Base-by-base conservation (phyloP, 2,329 filamentous ascomycete genomes). In the Aspergillus amoenus region DNA sequence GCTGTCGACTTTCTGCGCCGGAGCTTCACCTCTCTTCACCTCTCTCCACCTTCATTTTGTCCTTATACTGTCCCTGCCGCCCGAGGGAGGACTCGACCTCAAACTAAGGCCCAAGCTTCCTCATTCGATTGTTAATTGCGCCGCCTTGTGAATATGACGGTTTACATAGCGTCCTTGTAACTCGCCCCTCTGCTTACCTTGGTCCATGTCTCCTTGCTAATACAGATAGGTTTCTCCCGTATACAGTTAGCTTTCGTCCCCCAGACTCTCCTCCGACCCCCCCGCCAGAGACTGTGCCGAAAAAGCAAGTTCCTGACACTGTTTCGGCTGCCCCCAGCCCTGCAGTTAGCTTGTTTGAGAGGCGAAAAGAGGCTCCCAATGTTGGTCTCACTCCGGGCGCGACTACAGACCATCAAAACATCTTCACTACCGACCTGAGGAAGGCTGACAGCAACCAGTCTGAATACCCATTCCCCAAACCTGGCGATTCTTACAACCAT, bases 181-280 rank as follows among this genome's bases (percentile, higher is more conserved):
- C 17, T 22, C 18, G 39, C 45, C 27, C 21, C 13, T 48, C 39
- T 27, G 13, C 37, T 21, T 43, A 32, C 32, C 27, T n/a, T 34
- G 8, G 41, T 8, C 30, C 27, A 27, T 18, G 22, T 18, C 41
- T 21, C 24, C 61, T 62, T 30, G 21, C 42, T 22, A 13, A 49
- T 32, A 13, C n/a, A 24, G 22, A 3, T 50, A 96, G 93, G 56
- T 96, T 96, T 72, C 84, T 97, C 37, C 93, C 93, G 34, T 93
- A 96, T 73, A 97, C 93, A 41, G 82, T 96, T 68, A 88, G 96
- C 74, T 97, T 97, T 74, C 87, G 88, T 65, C 81, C 90, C 56
- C 84, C 74, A 45, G 66, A 69, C 18, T 60, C 64, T 24, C 15
- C 51, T 41, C 32, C 66, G 67, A 52, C 58, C 67, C 60, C 56